Percentiles rank a stretch among this genome's conserved stretches.
These are phyloP conservation scores for Claviceps maximensis DNA, from an alignment of 2,329 filamentous ascomycete species.

Conservation along the genomic window DNA sequence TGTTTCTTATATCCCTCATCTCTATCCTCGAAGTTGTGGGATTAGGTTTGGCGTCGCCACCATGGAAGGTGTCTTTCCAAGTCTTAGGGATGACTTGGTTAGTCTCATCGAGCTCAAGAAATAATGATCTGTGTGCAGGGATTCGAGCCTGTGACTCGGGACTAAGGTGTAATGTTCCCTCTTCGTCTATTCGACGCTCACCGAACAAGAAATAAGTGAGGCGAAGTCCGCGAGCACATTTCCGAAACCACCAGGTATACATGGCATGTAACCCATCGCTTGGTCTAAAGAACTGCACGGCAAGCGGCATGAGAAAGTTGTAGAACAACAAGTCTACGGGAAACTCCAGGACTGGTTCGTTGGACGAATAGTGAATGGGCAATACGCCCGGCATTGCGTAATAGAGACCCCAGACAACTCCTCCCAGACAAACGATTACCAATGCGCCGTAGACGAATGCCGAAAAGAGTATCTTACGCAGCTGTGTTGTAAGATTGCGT, in stretches of 20 bases:
- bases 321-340: constrained; percentile 90
- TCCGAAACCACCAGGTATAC: constrained; percentile 94
- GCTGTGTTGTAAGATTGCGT: constrained; percentile 78
- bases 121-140: constrained; percentile 26
- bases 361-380: constrained; percentile 86
- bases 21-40: constrained; percentile 22
- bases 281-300: constrained; percentile 72
- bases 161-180: constrained; percentile 48
- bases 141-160: constrained; percentile 17
- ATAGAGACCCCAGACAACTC: constrained; percentile 85
- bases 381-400: constrained; percentile 57
- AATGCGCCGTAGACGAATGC: constrained; percentile 89
- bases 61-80: constrained; percentile 43
- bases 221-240: constrained; percentile 65
- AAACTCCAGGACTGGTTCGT: constrained; percentile 85
- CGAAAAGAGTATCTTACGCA: constrained; percentile 92
- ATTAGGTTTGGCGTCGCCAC: constrained; percentile 31
- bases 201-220: constrained; percentile 91
- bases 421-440: constrained; percentile 84
- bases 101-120: constrained; percentile 32
- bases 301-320: constrained; percentile 86
- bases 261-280: constrained; percentile 71
- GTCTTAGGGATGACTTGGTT: constrained; percentile 36
- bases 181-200: constrained; percentile 67
- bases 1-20: constrained; percentile 21